Evolutionary conservation across 257 asterid species (phyloP).

Genomic region (Solanum lignicaule): DNA sequence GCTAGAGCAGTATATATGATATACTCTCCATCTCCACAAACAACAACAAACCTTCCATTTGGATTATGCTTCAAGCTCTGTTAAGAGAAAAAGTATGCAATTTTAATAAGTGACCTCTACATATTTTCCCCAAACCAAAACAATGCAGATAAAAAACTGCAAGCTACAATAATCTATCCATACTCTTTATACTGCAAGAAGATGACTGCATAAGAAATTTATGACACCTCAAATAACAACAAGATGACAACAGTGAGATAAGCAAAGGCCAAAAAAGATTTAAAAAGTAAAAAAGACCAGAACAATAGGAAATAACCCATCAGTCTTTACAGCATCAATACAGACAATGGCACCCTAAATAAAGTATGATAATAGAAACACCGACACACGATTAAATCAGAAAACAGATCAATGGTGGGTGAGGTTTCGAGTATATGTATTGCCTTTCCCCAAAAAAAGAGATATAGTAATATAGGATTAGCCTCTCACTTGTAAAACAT

Average conservation of each 20-base stretch:
- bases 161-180: not conserved
- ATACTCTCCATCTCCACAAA: conserved; percentile 98
- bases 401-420: not conserved
- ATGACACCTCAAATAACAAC: not conserved
- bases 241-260: not conserved
- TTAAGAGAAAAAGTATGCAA: not conserved
- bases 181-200: not conserved
- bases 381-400: not conserved
- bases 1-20: conserved; percentile 95
- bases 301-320: not conserved
- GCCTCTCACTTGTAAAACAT: not conserved
- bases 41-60: conserved; percentile 96
- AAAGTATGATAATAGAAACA: not conserved
- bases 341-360: not conserved
- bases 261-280: not conserved
- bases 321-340: not conserved
- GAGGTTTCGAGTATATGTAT: not conserved
- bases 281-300: not conserved
- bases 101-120: not conserved
- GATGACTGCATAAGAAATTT: not conserved
- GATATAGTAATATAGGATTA: not conserved
- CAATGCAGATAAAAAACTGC: not conserved
- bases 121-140: not conserved
- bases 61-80: conserved; percentile 98
- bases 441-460: not conserved